Evolutionary conservation across 768 basidiomycete genomes (phyloP), one percentile per base, ranked within the genome.

Genomic region (Termitomyces sp.): DNA sequence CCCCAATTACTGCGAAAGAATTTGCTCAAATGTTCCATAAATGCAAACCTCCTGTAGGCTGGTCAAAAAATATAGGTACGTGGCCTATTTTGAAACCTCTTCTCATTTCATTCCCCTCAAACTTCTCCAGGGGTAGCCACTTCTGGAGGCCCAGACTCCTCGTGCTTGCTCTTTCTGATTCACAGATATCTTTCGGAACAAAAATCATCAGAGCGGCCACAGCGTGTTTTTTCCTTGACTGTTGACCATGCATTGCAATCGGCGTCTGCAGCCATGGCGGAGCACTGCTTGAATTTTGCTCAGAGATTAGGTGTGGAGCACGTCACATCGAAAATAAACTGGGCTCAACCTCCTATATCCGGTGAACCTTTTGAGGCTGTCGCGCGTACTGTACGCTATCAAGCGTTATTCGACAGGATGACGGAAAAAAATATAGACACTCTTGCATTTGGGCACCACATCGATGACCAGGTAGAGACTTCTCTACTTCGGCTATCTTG

Each of bases 381-480:
- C 15, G 86, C 85, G 1, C 82, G 91, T 12, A 62, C 67, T 1
- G 86, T 81, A 31, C 81, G 91, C 21, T 84, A 85, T 60, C 71
- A 72, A 46, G 50, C 76, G 10, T 60, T 89, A 38, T 80, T 82
- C 55, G 55, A 71, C n/a, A 68, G 64, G 5, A 66, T 69, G 66
- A 59, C 57, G 51, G 68, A 60, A 1, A 57, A 67, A 0, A 63
- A 73, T 1, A 67, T 75, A 3, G 60, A 73, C 15, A 66, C 76
- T 14, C 66, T 91, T 53, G 86, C 86, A 0, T 77, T 86, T 49
- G 91, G 81, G 0, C 91, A 94, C 62, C 91, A 94, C 64, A 78
- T 79, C 3, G 89, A 94, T 64, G 91, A 94, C 65, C 89, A 93
- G 66, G 78, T 92, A 10, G 91, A 94, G 67, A 94, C 91, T 0